These are phyloP conservation scores for Daldinia decipiens DNA, from an alignment of 495 filamentous ascomycete genomes.

Conservation along the genomic window DNA sequence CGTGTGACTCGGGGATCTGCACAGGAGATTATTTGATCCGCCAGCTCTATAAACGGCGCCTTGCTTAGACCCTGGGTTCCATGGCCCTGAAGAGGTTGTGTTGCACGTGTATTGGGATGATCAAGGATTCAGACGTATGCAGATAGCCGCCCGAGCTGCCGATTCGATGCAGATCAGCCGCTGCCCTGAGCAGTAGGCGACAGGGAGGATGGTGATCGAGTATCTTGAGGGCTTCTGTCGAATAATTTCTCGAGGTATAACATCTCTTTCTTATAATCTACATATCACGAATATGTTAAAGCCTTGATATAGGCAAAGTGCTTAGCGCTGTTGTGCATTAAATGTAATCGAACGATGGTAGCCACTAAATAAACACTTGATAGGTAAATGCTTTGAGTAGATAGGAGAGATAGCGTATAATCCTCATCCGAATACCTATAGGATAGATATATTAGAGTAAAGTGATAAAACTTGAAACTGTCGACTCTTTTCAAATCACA, in stretches of 20 bases:
- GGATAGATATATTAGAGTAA: neutral
- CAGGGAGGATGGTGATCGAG: neutral
- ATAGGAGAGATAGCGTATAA: neutral
- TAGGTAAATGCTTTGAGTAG: too few species aligned
- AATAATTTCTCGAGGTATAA: neutral
- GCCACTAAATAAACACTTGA: too few species aligned
- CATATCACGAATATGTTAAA: neutral
- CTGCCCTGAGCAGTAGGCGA: constrained; percentile 13
- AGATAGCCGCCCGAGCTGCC: constrained; percentile 42
- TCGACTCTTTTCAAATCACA: too few species aligned
- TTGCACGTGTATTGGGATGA: constrained; percentile 36
- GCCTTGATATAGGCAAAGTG: neutral
- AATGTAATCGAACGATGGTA: neutral
- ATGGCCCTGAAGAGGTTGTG: constrained; percentile 31
- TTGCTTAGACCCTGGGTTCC: constrained; percentile 27
- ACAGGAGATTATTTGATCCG: constrained; percentile 43
- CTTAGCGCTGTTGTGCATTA: neutral
- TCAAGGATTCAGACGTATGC: constrained; percentile 39
- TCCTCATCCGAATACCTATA: neutral
- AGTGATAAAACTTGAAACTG: neutral
- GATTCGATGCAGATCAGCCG: constrained; percentile 36
- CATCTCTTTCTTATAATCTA: constrained; percentile 1
- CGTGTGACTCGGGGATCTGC: constrained; percentile 42
- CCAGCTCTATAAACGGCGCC: constrained; percentile 32
- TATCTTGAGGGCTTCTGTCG: neutral